A percentile compares a stretch with the other conserved stretches of the same genome.
phyloP scores from a whole-genome alignment of 257 asterid genomes.

The Solanum microdontum region DNA sequence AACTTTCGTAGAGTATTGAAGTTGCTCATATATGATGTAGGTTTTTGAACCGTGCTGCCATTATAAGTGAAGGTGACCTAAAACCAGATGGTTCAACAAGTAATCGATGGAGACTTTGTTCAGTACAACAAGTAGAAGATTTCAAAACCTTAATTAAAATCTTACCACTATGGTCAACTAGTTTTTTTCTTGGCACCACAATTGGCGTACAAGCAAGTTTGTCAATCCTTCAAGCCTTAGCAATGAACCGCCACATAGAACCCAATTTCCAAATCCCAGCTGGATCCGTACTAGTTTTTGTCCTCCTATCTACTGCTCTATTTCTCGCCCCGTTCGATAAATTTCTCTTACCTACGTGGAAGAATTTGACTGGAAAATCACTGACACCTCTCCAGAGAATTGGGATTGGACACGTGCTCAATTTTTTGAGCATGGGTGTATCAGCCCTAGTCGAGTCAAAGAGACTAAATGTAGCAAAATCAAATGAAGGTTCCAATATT shows the following conservation, averaged over 20 bases:
- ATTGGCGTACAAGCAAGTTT: not conserved
- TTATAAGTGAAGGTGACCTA: slow-evolving; percentile 1
- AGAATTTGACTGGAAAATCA: not conserved
- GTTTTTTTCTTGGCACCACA: slow-evolving; percentile 1
- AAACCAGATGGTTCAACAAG: not conserved
- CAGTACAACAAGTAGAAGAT: slow-evolving; percentile 9
- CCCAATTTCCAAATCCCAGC: slow-evolving; percentile 14
- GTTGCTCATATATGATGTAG: not conserved
- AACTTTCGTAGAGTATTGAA: not conserved
- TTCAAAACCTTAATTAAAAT: slow-evolving; percentile 7
- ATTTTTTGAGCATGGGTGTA: slow-evolving; percentile 28
- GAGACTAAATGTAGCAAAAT: slow-evolving; percentile 21
- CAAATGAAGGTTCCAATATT: not conserved
- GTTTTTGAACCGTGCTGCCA: slow-evolving; percentile 10
- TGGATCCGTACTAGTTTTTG: not conserved
- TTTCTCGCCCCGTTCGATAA: not conserved
- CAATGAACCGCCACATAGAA: slow-evolving; percentile 9
- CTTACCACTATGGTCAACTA: slow-evolving; percentile 10
- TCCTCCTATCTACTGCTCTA: not conserved
- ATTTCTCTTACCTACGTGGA: slow-evolving; percentile 1
- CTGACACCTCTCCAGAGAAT: slow-evolving; percentile 8
- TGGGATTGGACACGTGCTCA: slow-evolving; percentile 11
- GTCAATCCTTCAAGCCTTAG: slow-evolving; percentile 13
- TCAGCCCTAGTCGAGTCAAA: slow-evolving; percentile 47
- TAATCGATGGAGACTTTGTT: slow-evolving; percentile 7